Conservation (phyloP, 805 yeast genomes). For the Hanseniaspora thailandica region DNA sequence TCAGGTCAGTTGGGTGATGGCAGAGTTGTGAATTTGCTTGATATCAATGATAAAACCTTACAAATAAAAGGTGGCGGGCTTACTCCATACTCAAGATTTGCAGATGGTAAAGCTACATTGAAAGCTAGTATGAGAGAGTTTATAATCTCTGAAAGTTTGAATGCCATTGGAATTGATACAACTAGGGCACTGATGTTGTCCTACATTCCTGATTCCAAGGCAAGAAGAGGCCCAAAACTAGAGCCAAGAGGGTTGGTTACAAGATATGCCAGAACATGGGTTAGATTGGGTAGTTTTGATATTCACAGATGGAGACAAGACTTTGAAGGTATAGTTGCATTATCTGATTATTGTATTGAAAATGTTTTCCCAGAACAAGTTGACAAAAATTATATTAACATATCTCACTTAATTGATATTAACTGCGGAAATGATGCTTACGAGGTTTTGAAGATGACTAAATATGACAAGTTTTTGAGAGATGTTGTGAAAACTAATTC, state of each 20-base stretch:
- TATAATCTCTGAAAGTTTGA: slow-evolving; percentile 66
- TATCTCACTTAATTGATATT: background rate
- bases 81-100: slow-evolving; percentile 88
- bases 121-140: slow-evolving; percentile 83
- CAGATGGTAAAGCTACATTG: slow-evolving; percentile 90
- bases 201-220: slow-evolving; percentile 59
- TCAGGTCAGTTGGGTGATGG: slow-evolving; percentile 98
- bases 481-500: slow-evolving; percentile 71
- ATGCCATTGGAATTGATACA: slow-evolving; percentile 74
- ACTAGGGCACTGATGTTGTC: slow-evolving; percentile 73
- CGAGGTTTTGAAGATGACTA: slow-evolving; percentile 33
- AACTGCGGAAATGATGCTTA: slow-evolving; percentile 16
- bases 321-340: slow-evolving; percentile 43
- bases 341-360: slow-evolving; percentile 63
- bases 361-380: slow-evolving; percentile 28
- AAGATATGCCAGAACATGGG: slow-evolving; percentile 76
- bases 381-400: slow-evolving; percentile 21
- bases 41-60: slow-evolving; percentile 34
- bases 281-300: slow-evolving; percentile 82
- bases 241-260: slow-evolving; percentile 80
- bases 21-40: slow-evolving; percentile 72
- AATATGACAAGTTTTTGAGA: slow-evolving; percentile 59
- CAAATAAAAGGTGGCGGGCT: slow-evolving; percentile 88
- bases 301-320: slow-evolving; percentile 65
- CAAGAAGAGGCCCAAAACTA: slow-evolving; percentile 49